phyloP scores from a whole-genome alignment of 2,329 filamentous ascomycete species.

The Venturia aucupariae region DNA sequence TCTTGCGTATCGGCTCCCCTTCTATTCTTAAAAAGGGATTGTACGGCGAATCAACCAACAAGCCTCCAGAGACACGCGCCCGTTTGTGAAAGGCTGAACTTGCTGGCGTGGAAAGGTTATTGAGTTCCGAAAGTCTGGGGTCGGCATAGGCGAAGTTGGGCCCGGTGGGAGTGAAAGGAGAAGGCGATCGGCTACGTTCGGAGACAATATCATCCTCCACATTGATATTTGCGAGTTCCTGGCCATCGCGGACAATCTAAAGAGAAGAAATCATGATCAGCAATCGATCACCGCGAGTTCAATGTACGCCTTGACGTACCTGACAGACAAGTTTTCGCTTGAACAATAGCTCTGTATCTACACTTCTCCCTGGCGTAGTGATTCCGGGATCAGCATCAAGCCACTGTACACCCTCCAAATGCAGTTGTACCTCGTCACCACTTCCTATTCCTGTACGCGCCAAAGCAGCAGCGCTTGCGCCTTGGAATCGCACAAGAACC shows the following conservation, averaged over 20 bases:
- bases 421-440: constrained; percentile 64
- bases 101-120: constrained; percentile 5
- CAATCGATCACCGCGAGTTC: background rate
- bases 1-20: constrained; percentile 48
- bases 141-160: background rate
- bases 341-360: constrained; percentile 50
- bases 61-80: constrained; percentile 58
- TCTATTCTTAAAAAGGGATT: constrained; percentile 52
- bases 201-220: constrained; percentile 34
- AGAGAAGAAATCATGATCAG: constrained; percentile 15
- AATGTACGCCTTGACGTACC: constrained; percentile 18
- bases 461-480: constrained; percentile 59
- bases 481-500: constrained; percentile 67
- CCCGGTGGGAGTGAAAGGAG: constrained; percentile 18
- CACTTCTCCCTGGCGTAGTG: constrained; percentile 46
- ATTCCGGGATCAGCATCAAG: constrained; percentile 43
- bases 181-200: constrained; percentile 10
- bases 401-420: constrained; percentile 61
- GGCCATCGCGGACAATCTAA: constrained; percentile 38
- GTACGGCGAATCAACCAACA: constrained; percentile 52
- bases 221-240: constrained; percentile 42
- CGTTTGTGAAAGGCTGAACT: constrained; percentile 40
- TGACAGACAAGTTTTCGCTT: constrained; percentile 27
- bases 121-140: background rate
- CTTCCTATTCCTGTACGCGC: constrained; percentile 61